Base-by-base conservation (phyloP, 768 basidiomycete species). In the Tulasnella sp. region DNA sequence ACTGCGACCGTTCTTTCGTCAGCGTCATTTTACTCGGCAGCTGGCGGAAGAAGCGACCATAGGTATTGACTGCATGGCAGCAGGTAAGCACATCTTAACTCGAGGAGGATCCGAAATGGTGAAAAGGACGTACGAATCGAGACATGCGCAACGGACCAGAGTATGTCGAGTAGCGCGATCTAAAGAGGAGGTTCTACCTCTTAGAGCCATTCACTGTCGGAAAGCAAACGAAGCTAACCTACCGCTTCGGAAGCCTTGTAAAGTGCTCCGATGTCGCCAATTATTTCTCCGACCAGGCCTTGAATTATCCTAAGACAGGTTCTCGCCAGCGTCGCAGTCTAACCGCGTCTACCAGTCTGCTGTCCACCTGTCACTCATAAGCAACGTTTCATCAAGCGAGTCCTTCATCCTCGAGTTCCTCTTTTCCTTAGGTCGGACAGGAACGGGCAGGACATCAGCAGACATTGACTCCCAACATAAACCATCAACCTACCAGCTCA, bases 191-290 rank as follows among this genome's bases (percentile, higher is more conserved):
- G 5, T 22, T 3, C 37, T 41, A 20, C 22, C 11, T 28, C 72
- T 40, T 46, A 31, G n/a, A 31, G 24, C 16, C 40, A 40, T 24
- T 42, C 28, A 2, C 42, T 16, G 31, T 64, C 60, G 8, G 60
- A n/a, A 28, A 31, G 60, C 5, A 31, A 16, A 18, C 40, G 31
- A 60, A n/a, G 31, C n/a, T 44, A n/a, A 14, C 84, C 88, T 78
- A 96, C 94, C 34, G 96, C 96, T 87, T 99, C 98, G 0, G 95
- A 94, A 9, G 94, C 93, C 80, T 94, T 93, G 87, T 97, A 97
- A 37, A 99, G 87, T 54, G 91, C 93, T 37, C 95, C 93, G 54
- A 96, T 89, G 80, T 94, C 88, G 0, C 87, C 87, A 0, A 97
- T 83, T 74, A 98, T 90, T 72, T 93, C 90, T 0, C 88, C 87